Percentiles rank a stretch among this genome's conserved stretches.
These are phyloP conservation scores for Saccharomycopsis lassenensis DNA, from an alignment of 805 yeast genomes.

Conservation along the genomic window DNA sequence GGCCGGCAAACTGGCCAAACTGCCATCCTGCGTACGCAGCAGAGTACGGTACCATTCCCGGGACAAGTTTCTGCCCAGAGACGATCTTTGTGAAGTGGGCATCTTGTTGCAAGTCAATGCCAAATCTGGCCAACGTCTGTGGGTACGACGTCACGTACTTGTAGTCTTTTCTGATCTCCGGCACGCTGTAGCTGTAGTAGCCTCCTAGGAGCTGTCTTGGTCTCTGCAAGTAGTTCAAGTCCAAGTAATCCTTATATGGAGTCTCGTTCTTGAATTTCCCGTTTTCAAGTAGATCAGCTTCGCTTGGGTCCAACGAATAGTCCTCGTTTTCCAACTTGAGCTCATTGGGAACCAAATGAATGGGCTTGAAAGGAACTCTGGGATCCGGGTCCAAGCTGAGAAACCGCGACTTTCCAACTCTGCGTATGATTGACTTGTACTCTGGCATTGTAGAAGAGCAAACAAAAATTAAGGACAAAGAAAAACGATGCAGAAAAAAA, in stretches of 20 bases:
- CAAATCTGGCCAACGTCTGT: conserved; percentile 51
- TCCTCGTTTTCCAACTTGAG: conserved; percentile 3
- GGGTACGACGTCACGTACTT: conserved; percentile 47
- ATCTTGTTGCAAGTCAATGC: conserved; percentile 31
- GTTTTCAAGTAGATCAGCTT: not conserved
- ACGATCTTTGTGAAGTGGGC: conserved; percentile 42
- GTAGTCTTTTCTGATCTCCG: conserved; percentile 47
- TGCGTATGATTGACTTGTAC: not conserved
- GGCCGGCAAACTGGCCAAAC: conserved; percentile 95
- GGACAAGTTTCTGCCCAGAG: conserved; percentile 43
- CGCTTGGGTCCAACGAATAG: not conserved
- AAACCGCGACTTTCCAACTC: not conserved
- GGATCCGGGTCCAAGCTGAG: conserved; percentile 8
- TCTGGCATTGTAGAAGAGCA: too few relatives aligned
- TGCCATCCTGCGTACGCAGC: conserved; percentile 95
- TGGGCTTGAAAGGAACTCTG: conserved; percentile 15
- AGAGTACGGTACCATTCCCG: conserved; percentile 62
- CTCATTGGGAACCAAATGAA: conserved; percentile 12
- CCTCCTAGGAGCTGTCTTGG: conserved; percentile 50
- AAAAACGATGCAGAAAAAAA: not conserved
- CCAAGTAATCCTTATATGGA: conserved; percentile 3
- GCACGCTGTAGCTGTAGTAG: conserved; percentile 62
- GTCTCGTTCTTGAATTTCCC: conserved; percentile 7
- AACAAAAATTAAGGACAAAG: not conserved
- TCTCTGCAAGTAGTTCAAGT: conserved; percentile 30